These are phyloP conservation scores for Cladosporium sp. DNA, from an alignment of 2,329 filamentous ascomycete species.

Conservation along the genomic window DNA sequence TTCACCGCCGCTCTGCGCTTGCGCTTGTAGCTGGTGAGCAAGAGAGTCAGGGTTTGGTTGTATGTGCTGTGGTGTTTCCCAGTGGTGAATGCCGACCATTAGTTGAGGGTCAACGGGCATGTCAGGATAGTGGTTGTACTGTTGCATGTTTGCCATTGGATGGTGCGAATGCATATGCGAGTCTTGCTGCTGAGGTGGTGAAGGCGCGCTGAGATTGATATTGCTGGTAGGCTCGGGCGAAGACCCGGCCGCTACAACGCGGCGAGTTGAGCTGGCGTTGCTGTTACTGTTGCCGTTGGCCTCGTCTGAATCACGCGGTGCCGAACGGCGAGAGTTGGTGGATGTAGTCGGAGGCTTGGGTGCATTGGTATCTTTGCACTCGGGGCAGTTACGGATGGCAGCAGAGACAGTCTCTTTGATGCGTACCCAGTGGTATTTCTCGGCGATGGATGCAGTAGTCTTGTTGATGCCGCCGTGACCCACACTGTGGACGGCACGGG, in stretches of 20 bases:
- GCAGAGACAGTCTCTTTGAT: conserved; percentile 97
- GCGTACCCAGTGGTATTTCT: conserved; percentile 94
- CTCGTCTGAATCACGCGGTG: conserved; percentile 12
- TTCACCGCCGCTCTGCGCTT: conserved; percentile 13
- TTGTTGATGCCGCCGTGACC: conserved; percentile 96
- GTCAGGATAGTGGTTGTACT: conserved; percentile 47
- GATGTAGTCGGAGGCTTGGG: conserved; percentile 23
- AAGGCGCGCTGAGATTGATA: conserved; percentile 12
- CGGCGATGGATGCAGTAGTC: conserved; percentile 89
- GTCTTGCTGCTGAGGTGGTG: conserved; percentile 32
- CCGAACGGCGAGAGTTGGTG: neutral
- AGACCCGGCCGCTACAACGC: conserved; percentile 12
- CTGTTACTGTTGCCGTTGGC: conserved; percentile 9
- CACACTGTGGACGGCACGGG: conserved; percentile 69
- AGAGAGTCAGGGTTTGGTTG: neutral
- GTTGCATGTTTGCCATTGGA: conserved; percentile 38
- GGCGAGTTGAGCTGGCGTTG: conserved; percentile 9
- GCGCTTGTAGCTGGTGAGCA: conserved; percentile 9
- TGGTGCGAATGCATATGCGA: conserved; percentile 25
- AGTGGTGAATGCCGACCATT: conserved; percentile 44
- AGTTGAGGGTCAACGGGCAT: conserved; percentile 64
- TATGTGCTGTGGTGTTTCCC: conserved; percentile 15
- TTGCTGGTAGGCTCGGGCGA: conserved; percentile 8
- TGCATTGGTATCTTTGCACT: conserved; percentile 79
- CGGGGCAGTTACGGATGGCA: conserved; percentile 85